phyloP scores from a whole-genome alignment of 2,329 filamentous ascomycete genomes.

The Saccharata proteae region DNA sequence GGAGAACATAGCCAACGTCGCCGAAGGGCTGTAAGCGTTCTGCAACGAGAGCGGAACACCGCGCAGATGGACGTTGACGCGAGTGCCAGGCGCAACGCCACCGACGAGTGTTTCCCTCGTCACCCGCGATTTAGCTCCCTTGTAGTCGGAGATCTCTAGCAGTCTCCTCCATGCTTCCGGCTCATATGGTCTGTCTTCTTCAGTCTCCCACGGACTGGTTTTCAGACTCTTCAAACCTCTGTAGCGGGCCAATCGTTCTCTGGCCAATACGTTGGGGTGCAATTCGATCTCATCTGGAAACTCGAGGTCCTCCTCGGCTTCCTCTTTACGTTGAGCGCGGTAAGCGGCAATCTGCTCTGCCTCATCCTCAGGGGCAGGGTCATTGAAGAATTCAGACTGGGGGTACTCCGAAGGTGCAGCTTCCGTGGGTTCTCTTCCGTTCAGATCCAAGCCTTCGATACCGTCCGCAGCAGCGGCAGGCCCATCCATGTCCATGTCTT shows the following conservation, averaged over 20 bases:
- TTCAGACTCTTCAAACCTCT: conserved; percentile 84
- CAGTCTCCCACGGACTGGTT: conserved; percentile 77
- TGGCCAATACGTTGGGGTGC: conserved; percentile 71
- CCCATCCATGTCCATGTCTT: conserved; percentile 41
- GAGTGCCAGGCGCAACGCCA: conserved; percentile 70
- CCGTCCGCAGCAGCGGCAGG: conserved; percentile 68
- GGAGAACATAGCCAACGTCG: conserved; percentile 67
- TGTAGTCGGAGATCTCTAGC: conserved; percentile 81
- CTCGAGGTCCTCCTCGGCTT: conserved; percentile 81
- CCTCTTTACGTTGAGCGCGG: conserved; percentile 62
- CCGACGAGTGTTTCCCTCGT: conserved; percentile 78
- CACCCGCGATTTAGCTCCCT: conserved; percentile 63
- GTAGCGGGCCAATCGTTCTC: conserved; percentile 77
- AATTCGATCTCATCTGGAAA: conserved; percentile 97
- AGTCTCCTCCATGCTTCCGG: conserved; percentile 83
- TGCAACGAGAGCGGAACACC: conserved; percentile 45
- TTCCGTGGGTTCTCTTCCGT: conserved; percentile 55
- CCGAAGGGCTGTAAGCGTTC: conserved; percentile 39
- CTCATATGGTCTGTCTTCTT: conserved; percentile 75
- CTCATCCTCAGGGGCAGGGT: conserved; percentile 69
- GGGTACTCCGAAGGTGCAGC: conserved; percentile 78
- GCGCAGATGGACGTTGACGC: conserved; percentile 67
- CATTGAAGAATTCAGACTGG: conserved; percentile 83
- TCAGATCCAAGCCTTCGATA: conserved; percentile 47
- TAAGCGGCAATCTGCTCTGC: conserved; percentile 72